Percentiles rank a stretch among this genome's conserved stretches.
Evolutionary conservation across 108 stramenopile genomes (phyloP).

Genomic region (Mediolabrus comicus): DNA sequence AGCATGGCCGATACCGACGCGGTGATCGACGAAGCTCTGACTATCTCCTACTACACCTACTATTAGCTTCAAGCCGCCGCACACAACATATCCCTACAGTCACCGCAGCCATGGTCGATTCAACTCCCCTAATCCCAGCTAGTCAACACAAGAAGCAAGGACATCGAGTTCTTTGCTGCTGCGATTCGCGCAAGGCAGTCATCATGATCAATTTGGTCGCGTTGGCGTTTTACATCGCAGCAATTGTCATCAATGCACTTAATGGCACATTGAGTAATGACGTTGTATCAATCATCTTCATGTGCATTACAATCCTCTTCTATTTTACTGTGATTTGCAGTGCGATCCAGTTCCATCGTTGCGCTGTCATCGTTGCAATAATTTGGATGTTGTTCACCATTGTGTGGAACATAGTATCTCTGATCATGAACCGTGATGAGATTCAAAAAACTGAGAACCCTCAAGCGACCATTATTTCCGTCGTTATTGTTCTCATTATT

Average conservation of each 20-base stretch:
- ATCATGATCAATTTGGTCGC: neutral
- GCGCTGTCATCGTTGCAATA: neutral
- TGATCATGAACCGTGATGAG: neutral
- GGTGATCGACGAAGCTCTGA: no score
- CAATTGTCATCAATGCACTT: neutral
- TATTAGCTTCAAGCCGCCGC: no score
- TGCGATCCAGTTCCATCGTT: constrained; percentile 11
- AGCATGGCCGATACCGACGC: no score
- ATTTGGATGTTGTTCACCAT: neutral
- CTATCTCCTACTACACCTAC: no score
- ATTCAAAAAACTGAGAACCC: neutral
- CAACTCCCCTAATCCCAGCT: constrained; percentile 8
- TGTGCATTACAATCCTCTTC: constrained; percentile 2
- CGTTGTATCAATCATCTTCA: neutral
- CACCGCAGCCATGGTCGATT: neutral
- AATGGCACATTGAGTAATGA: neutral
- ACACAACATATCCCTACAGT: no score
- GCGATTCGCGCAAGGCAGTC: constrained; percentile 8
- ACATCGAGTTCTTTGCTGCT: constrained; percentile 22
- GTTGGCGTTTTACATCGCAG: neutral
- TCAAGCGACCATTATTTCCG: neutral
- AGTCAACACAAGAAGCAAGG: constrained; percentile 1
- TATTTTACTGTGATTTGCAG: constrained; percentile 9
- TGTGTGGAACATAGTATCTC: neutral
- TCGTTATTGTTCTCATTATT: neutral